Evolutionary conservation across 768 basidiomycete genomes (phyloP).

Genomic region (Lactarius akahatsu): DNA sequence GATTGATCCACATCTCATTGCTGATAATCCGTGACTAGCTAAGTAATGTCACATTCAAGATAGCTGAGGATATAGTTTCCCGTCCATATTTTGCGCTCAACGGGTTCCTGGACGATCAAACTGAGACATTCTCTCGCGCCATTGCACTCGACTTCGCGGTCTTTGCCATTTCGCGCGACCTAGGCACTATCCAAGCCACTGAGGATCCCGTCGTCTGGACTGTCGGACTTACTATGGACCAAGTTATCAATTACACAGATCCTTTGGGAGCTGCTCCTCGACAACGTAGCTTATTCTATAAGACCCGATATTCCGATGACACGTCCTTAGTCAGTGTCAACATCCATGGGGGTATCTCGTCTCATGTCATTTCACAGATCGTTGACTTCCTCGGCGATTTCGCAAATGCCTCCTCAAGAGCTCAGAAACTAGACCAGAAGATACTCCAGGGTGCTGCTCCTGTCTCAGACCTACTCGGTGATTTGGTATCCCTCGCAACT

Average conservation of each 20-base stretch:
- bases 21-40: constrained; percentile 13
- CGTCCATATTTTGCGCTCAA: constrained; percentile 27
- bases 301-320: no score
- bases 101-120: constrained; percentile 27
- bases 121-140: constrained; percentile 15
- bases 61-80: constrained; percentile 16
- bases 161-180: constrained; percentile 33
- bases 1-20: not conserved
- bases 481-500: constrained; percentile 51
- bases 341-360: not conserved
- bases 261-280: no score
- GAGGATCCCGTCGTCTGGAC: not conserved
- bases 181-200: constrained; percentile 31
- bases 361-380: constrained; percentile 35
- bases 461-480: constrained; percentile 52
- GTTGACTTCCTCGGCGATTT: constrained; percentile 47
- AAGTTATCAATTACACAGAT: not conserved
- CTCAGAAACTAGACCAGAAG: constrained; percentile 47
- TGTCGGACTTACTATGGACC: not conserved
- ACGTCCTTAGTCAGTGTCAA: constrained; percentile 2
- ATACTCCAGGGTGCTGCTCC: constrained; percentile 46
- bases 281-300: no score
- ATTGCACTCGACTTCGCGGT: constrained; percentile 29
- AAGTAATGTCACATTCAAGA: constrained; percentile 23
- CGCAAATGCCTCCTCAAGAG: constrained; percentile 43